Base-by-base conservation (phyloP, 352 stramenopile genomes). In the Globisporangium acanthophoron region DNA sequence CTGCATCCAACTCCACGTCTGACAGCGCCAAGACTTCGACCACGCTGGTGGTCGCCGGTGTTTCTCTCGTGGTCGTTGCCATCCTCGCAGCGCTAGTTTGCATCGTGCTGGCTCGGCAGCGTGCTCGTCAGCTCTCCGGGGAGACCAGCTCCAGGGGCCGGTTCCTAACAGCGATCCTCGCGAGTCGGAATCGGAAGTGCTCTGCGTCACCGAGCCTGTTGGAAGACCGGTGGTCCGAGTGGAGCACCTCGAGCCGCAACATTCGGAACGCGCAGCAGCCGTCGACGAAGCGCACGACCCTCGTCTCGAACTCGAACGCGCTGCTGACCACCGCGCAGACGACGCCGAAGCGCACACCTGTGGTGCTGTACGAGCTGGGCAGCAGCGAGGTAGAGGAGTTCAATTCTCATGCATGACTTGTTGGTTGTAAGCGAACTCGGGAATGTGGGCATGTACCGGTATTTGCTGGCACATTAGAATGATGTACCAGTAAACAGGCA, bases 281-380 rank as follows among this genome's bases (percentile, higher is more conserved):
- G 11, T n/a, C 50, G 3, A 45, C 50, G 6, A 52, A 40, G 21
- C 49, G 27, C n/a, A 16, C 15, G 9, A 33, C 40, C 2, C 27
- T 33, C 2, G 18, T 39, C 39, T 46, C 29, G 13, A 56, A 39
- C 39, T 46, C 39, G n/a, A 62, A 46, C 20, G 11, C n/a, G 6
- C 2, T 57, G 12, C n/a, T 57, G 15, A 53, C n/a, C 20, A 29
- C 6, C 2, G 49, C 49, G 12, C 48, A 62, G 33, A 29, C 5
- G 37, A 52, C 56, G 8, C 56, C 56, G 31, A 62, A 62, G 39
- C 48, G 49, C 15, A 27, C 39, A 12, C 48, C 27, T 13, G n/a
- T 56, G 13, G 21, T 62, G 24, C 56, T 62, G 27, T 62, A 56
- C 48, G 56, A 62, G 27, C 43, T 46, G 31, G 31, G 31, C 31